A percentile compares a stretch with the other conserved stretches of the same genome.
Conservation (phyloP, 2,329 filamentous ascomycete genomes). For the Pseudogymnoascus sp. region DNA sequence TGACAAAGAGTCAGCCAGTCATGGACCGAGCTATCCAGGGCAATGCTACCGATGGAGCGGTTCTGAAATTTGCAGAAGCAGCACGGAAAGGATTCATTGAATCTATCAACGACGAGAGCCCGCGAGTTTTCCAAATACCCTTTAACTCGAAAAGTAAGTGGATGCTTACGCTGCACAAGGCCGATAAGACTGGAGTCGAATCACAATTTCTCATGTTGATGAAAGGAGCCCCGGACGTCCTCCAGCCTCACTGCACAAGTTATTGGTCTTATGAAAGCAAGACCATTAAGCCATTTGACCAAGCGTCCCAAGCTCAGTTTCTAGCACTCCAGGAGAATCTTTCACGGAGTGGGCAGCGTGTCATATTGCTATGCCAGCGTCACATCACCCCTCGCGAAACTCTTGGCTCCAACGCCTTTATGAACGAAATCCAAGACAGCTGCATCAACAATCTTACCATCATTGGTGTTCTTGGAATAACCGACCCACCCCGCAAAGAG, state of each 20-base stretch:
- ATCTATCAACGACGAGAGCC: conserved; percentile 20
- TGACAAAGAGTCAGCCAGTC: conserved; percentile 33
- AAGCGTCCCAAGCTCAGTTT: conserved; percentile 30
- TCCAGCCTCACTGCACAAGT: conserved; percentile 24
- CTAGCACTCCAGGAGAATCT: conserved; percentile 36
- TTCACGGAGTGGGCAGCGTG: conserved; percentile 39
- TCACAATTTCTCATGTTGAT: conserved; percentile 13
- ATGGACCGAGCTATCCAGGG: conserved; percentile 35
- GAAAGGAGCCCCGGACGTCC: conserved; percentile 16
- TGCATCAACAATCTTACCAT: conserved; percentile 40
- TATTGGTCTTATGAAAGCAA: conserved; percentile 26
- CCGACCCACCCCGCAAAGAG: conserved; percentile 50
- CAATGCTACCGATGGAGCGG: conserved; percentile 40
- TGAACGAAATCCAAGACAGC: conserved; percentile 39
- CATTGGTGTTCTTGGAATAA: conserved; percentile 46
- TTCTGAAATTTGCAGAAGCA: conserved; percentile 34
- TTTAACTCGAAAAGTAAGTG: conserved; percentile 50
- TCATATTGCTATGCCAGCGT: conserved; percentile 40
- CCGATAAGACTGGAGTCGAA: conserved; percentile 14
- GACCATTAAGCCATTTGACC: conserved; percentile 32
- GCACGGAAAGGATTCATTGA: conserved; percentile 23
- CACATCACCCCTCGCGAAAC: conserved; percentile 26
- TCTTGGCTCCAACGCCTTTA: conserved; percentile 42
- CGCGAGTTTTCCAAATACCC: conserved; percentile 37
- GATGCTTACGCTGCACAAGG: conserved; percentile 36